phyloP scores from a whole-genome alignment of 179 eudicot species.

The Beta macrorhiza region DNA sequence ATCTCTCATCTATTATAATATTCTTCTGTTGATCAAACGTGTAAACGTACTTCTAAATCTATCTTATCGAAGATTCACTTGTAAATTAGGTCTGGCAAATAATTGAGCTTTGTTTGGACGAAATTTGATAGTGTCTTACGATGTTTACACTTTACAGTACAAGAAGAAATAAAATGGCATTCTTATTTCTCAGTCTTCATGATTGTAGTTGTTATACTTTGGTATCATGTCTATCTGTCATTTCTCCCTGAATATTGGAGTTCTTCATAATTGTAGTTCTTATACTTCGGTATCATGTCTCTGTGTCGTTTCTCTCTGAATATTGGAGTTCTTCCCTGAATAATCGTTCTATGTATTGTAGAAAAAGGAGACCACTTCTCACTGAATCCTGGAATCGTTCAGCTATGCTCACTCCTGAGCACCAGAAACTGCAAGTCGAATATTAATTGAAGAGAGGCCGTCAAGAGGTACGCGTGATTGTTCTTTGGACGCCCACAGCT shows the following conservation, averaged over 20 bases:
- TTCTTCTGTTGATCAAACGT: background rate
- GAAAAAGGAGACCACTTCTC: background rate
- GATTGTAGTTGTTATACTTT: too few relatives aligned
- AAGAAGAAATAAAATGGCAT: background rate
- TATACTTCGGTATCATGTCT: background rate
- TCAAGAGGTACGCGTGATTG: background rate
- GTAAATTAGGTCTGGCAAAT: background rate
- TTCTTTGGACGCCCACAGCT: background rate
- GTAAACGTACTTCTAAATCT: background rate
- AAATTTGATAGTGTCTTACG: background rate
- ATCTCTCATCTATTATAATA: background rate
- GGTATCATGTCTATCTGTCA: too few relatives aligned
- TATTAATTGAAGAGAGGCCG: background rate
- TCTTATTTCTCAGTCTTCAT: background rate
- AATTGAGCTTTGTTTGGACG: background rate
- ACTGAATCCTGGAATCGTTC: background rate
- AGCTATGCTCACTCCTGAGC: background rate
- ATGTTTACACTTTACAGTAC: background rate
- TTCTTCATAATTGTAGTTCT: too few relatives aligned
- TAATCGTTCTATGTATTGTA: background rate
- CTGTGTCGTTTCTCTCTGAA: background rate
- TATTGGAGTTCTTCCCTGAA: too few relatives aligned
- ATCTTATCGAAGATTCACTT: background rate
- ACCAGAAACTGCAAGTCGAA: background rate
- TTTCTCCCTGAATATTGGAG: too few relatives aligned